Evolutionary conservation across 2,329 filamentous ascomycete genomes (phyloP).

Genomic region (Claviceps lovelessii): DNA sequence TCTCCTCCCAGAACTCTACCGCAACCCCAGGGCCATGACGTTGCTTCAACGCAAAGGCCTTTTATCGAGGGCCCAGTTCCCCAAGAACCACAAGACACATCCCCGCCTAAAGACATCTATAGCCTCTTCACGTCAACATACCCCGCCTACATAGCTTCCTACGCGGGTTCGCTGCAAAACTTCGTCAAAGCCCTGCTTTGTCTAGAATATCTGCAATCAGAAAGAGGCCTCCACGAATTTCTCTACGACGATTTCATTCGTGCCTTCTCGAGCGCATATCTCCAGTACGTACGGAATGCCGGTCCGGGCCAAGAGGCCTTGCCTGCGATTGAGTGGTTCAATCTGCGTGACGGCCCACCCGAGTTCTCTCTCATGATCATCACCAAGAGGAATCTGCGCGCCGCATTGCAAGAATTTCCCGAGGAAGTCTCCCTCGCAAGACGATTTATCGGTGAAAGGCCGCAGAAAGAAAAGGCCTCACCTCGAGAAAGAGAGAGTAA

Average conservation of each 20-base stretch:
- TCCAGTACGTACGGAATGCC: slow-evolving; percentile 23
- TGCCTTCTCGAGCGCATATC: slow-evolving; percentile 27
- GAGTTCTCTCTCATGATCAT: slow-evolving; percentile 21
- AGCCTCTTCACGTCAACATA: slow-evolving; percentile 28
- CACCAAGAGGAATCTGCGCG: slow-evolving; percentile 20
- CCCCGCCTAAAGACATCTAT: slow-evolving; percentile 10
- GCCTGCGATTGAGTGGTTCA: slow-evolving; percentile 29
- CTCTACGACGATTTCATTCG: slow-evolving; percentile 41
- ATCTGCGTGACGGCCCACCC: slow-evolving; percentile 14
- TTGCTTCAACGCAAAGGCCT: not conserved
- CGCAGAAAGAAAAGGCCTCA: not conserved
- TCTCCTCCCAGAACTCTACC: not conserved
- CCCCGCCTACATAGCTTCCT: slow-evolving; percentile 27
- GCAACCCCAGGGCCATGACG: not conserved
- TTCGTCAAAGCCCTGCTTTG: slow-evolving; percentile 33
- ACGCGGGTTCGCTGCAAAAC: slow-evolving; percentile 21
- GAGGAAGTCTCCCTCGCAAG: slow-evolving; percentile 15
- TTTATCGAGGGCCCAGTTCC: not conserved
- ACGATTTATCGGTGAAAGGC: not conserved
- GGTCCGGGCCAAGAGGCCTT: slow-evolving; percentile 16
- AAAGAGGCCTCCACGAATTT: slow-evolving; percentile 23
- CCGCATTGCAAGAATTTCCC: slow-evolving; percentile 20
- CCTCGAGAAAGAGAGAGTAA: not conserved
- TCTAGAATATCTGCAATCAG: slow-evolving; percentile 23
- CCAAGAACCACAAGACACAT: not conserved